A percentile compares a stretch with the other conserved stretches of the same genome.
These are phyloP conservation scores for Flaveria linearis DNA, from an alignment of 129 eudicot species.

Conservation along the genomic window DNA sequence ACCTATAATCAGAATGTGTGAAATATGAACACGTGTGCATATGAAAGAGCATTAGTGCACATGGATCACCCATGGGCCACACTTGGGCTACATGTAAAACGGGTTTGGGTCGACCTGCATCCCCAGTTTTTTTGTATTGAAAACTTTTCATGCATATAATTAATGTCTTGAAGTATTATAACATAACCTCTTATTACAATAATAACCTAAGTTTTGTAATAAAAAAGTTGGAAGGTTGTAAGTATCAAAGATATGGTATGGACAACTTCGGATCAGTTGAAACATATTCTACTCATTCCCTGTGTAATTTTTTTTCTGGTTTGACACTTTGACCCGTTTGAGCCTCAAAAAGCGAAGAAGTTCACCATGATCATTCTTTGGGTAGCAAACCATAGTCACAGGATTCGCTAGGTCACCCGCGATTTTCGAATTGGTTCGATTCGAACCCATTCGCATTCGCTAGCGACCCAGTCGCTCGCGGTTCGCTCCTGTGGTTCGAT, in stretches of 20 bases:
- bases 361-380: too few species aligned
- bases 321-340: too few species aligned
- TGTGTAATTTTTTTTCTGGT: too few species aligned
- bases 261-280: neutral
- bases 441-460: too few species aligned
- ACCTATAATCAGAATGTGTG: conserved; percentile 46
- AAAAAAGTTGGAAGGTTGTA: neutral
- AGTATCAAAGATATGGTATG: neutral
- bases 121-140: neutral
- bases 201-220: neutral
- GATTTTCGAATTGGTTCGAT: too few species aligned
- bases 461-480: too few species aligned
- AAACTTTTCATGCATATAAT: neutral
- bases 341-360: too few species aligned
- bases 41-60: neutral
- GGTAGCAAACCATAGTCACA: too few species aligned
- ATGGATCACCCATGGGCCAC: neutral
- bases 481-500: too few species aligned
- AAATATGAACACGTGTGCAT: neutral
- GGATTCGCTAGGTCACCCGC: too few species aligned
- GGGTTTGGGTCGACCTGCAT: neutral
- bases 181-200: neutral
- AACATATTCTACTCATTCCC: neutral
- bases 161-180: neutral
- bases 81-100: neutral